phyloP scores from a whole-genome alignment of 805 yeast species.

The Teunomyces barrocoloradensis region DNA sequence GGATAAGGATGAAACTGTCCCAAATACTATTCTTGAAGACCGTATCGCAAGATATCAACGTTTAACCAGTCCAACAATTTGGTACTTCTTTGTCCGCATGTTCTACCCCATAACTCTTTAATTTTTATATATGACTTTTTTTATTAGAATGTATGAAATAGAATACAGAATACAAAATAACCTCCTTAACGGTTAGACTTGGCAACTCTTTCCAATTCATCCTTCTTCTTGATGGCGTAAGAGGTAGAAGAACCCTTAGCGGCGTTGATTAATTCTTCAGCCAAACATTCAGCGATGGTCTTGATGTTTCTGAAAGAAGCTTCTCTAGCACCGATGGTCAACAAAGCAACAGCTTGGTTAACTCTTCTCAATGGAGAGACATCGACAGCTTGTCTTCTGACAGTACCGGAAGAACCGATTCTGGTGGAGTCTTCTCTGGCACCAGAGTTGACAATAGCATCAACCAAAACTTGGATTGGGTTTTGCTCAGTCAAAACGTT shows the following conservation, averaged over 20 bases:
- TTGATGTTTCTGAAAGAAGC: conserved; percentile 99
- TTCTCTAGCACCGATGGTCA: conserved; percentile 99
- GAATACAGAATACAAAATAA: conserved; percentile 25
- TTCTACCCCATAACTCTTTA: conserved; percentile 3
- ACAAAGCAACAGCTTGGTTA: conserved; percentile 96
- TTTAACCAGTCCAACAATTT: background rate
- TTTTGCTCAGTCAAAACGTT: conserved; percentile 96
- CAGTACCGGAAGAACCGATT: conserved; percentile 99
- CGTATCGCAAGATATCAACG: conserved; percentile 5
- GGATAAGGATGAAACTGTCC: background rate
- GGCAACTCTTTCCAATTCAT: conserved; percentile 99
- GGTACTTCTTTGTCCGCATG: background rate
- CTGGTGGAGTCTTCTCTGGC: conserved; percentile 99
- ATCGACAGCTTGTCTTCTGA: conserved; percentile 99
- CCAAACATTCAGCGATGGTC: conserved; percentile 99
- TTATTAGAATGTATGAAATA: conserved; percentile 17
- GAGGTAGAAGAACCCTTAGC: conserved; percentile 99
- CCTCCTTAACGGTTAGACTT: conserved; percentile 97
- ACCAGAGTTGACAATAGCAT: conserved; percentile 99
- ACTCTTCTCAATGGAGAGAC: conserved; percentile 99
- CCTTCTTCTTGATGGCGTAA: conserved; percentile 99
- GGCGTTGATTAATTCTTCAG: conserved; percentile 99
- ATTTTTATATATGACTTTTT: conserved; percentile 10
- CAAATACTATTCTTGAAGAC: background rate
- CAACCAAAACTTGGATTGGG: conserved; percentile 99